Conservation (phyloP, 768 basidiomycete genomes). For the Lentinula aciculospora region DNA sequence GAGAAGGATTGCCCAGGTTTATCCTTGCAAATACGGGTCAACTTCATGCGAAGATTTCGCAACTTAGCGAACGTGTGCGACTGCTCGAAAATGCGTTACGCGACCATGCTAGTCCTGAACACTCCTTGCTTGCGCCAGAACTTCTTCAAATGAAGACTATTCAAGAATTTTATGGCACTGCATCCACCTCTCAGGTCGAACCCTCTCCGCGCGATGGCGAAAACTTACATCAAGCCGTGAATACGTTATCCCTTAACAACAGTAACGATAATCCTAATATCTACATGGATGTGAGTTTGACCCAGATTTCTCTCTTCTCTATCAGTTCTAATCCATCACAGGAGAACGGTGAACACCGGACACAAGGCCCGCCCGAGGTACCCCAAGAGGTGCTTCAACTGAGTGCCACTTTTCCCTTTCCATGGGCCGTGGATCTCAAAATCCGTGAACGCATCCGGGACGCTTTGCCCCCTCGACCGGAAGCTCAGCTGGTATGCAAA, state of each 20-base stretch:
- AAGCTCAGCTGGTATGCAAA: conserved; percentile 55
- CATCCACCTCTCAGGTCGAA: conserved; percentile 19
- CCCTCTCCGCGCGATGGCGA: conserved; percentile 12
- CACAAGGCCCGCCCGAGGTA: conserved; percentile 28
- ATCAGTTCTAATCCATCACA: not conserved
- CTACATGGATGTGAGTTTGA: not conserved
- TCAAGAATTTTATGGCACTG: conserved; percentile 51
- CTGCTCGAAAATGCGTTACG: conserved; percentile 59
- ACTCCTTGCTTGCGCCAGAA: conserved; percentile 56
- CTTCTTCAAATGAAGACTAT: conserved; percentile 60
- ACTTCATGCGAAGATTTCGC: conserved; percentile 56
- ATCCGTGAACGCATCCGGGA: conserved; percentile 60
- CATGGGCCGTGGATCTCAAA: conserved; percentile 58
- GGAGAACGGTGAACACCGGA: not conserved
- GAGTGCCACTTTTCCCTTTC: conserved; percentile 65
- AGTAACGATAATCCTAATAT: not conserved
- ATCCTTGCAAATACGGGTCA: conserved; percentile 66
- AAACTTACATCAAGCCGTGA: conserved; percentile 1
- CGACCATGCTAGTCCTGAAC: conserved; percentile 34
- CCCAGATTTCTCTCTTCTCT: not conserved
- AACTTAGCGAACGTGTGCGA: conserved; percentile 58
- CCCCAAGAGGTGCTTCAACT: conserved; percentile 49
- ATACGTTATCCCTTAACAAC: not conserved
- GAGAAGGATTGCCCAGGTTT: conserved; percentile 33
- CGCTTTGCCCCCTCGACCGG: conserved; percentile 52